Evolutionary conservation across 2,329 filamentous ascomycete genomes (phyloP).

Genomic region (Cercospora janseana): DNA sequence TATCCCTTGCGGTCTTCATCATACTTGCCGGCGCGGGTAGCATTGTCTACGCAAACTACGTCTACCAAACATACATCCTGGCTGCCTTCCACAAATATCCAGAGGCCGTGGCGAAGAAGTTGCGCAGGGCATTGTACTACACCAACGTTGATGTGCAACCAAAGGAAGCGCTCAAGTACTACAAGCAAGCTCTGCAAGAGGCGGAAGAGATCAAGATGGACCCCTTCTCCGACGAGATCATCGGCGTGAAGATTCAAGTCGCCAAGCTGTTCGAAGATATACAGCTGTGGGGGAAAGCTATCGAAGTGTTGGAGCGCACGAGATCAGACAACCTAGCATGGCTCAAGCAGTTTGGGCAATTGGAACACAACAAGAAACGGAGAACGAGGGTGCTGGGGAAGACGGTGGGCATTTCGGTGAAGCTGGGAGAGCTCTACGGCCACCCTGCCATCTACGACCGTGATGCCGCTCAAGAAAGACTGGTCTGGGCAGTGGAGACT

Average conservation of each 20-base stretch:
- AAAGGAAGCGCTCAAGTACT: slow-evolving; percentile 76
- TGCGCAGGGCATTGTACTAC: slow-evolving; percentile 84
- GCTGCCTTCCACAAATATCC: slow-evolving; percentile 59
- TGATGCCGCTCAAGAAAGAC: slow-evolving; percentile 69
- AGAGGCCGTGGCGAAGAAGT: slow-evolving; percentile 68
- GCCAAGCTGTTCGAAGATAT: slow-evolving; percentile 77
- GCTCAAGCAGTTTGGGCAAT: slow-evolving; percentile 46
- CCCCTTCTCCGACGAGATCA: slow-evolving; percentile 83
- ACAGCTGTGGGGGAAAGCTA: slow-evolving; percentile 65
- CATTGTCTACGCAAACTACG: slow-evolving; percentile 47
- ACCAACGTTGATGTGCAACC: slow-evolving; percentile 74
- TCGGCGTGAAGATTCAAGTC: slow-evolving; percentile 83
- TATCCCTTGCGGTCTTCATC: slow-evolving; percentile 35
- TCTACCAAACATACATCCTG: slow-evolving; percentile 49
- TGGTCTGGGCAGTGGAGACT: slow-evolving; percentile 80
- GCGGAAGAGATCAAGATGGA: slow-evolving; percentile 75
- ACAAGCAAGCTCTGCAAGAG: slow-evolving; percentile 72
- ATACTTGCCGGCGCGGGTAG: slow-evolving; percentile 43
- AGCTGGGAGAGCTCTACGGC: slow-evolving; percentile 80
- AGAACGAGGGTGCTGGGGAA: slow-evolving; percentile 67
- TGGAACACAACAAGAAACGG: slow-evolving; percentile 51
- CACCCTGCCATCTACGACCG: slow-evolving; percentile 71
- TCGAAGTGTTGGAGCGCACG: slow-evolving; percentile 75
- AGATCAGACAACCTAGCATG: slow-evolving; percentile 62
- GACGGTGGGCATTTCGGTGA: slow-evolving; percentile 72